Conservation (phyloP, 345 rosid species). For the Corchorus capsularis region DNA sequence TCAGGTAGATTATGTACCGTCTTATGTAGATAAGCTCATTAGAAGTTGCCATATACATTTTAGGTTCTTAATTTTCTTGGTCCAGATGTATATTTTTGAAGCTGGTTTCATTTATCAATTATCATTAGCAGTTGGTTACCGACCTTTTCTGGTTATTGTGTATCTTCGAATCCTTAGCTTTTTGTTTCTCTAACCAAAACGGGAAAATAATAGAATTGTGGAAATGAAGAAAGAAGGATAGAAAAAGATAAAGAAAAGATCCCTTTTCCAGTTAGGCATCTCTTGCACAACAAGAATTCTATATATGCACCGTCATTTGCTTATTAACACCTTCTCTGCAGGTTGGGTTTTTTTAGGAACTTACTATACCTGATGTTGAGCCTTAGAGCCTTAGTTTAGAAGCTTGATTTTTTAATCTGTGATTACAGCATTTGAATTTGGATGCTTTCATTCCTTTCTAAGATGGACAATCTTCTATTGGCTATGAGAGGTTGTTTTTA, state of each 20-base stretch:
- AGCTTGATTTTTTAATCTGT: conserved; percentile 10
- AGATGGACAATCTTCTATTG: not conserved
- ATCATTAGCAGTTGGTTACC: not conserved
- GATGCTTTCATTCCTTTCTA: not conserved
- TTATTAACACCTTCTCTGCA: not conserved
- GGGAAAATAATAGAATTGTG: not conserved
- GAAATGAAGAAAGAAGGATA: not conserved
- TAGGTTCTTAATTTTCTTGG: not conserved
- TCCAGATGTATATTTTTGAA: not conserved
- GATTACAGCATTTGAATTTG: not conserved
- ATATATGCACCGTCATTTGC: not conserved
- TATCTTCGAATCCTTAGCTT: not conserved
- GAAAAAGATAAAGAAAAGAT: not conserved
- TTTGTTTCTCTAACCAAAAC: conserved; percentile 8
- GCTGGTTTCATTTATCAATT: not conserved
- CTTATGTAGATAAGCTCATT: conserved; percentile 9
- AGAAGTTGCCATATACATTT: not conserved
- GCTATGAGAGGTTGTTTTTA: not conserved
- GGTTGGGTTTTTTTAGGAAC: conserved; percentile 6
- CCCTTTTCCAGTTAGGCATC: not conserved
- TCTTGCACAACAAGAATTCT: not conserved
- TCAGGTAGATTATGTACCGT: conserved; percentile 24
- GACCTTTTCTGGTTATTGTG: not conserved
- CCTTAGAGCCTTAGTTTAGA: not conserved
- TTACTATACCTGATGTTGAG: not conserved